phyloP scores from a whole-genome alignment of 345 rosid genomes.

The Salix viminalis region DNA sequence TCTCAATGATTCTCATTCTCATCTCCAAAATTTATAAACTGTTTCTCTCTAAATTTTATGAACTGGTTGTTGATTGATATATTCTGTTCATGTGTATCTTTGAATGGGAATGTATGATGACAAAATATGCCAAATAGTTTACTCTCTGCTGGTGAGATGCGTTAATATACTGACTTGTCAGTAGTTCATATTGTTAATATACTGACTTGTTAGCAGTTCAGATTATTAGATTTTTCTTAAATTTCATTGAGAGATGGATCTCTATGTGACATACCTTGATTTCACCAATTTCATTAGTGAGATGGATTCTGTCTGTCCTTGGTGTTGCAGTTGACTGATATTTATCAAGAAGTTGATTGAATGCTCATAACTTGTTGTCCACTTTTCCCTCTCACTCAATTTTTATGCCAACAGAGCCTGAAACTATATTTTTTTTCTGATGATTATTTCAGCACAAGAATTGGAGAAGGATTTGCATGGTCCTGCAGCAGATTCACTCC shows the following conservation, averaged over 20 bases:
- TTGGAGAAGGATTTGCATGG: slow-evolving; percentile 93
- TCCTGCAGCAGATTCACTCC: slow-evolving; percentile 55
- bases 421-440: slow-evolving; percentile 1
- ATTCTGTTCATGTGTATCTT: neutral
- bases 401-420: neutral
- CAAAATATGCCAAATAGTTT: neutral
- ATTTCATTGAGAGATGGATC: neutral
- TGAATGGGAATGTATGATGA: neutral
- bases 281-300: neutral
- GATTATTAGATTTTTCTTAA: neutral
- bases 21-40: neutral
- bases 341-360: neutral
- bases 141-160: neutral
- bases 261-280: neutral
- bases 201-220: neutral
- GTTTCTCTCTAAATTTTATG: neutral
- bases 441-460: slow-evolving; percentile 75
- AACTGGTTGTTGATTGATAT: neutral
- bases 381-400: neutral
- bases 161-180: neutral
- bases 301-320: neutral
- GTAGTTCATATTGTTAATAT: neutral
- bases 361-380: neutral
- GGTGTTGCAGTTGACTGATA: neutral
- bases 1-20: neutral